Conservation (phyloP, 2,329 filamentous ascomycete genomes). For the Pseudogymnoascus sp. region DNA sequence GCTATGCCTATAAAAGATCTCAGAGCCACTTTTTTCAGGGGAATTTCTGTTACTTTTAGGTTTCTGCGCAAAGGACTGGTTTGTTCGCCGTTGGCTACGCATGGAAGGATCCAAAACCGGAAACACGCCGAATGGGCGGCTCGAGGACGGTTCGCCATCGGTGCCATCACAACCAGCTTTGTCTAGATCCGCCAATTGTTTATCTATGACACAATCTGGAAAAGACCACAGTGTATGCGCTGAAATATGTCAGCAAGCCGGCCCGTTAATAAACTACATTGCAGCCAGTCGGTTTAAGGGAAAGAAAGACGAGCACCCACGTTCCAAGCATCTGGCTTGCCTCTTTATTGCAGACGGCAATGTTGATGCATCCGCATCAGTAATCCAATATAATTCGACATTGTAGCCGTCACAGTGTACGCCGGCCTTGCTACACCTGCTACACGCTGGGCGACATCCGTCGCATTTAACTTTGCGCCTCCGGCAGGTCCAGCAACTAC, state of each 20-base stretch:
- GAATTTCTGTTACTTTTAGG: neutral
- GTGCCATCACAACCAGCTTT: neutral
- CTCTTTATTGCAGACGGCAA: neutral
- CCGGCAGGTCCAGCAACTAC: slow-evolving; percentile 12
- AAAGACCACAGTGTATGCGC: neutral
- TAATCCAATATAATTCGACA: neutral
- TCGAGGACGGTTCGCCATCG: neutral
- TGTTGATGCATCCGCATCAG: neutral
- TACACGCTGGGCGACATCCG: slow-evolving; percentile 10
- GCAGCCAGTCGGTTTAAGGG: neutral
- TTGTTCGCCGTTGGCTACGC: neutral
- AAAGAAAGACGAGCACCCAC: neutral
- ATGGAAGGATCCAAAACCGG: neutral
- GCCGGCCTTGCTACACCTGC: slow-evolving; percentile 11
- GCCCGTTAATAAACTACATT: neutral
- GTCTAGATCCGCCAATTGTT: neutral
- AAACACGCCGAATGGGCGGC: neutral
- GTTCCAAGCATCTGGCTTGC: neutral
- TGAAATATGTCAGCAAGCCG: neutral
- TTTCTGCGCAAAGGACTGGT: neutral
- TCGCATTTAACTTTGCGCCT: slow-evolving; percentile 13
- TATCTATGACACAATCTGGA: neutral
- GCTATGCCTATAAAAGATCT: neutral
- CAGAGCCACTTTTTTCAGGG: neutral
- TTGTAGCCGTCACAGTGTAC: slow-evolving; percentile 12